Percentiles rank a stretch among this genome's conserved stretches.
Evolutionary conservation across 2,329 filamentous ascomycete species (phyloP).

Genomic region (Botryosphaeria agaves): DNA sequence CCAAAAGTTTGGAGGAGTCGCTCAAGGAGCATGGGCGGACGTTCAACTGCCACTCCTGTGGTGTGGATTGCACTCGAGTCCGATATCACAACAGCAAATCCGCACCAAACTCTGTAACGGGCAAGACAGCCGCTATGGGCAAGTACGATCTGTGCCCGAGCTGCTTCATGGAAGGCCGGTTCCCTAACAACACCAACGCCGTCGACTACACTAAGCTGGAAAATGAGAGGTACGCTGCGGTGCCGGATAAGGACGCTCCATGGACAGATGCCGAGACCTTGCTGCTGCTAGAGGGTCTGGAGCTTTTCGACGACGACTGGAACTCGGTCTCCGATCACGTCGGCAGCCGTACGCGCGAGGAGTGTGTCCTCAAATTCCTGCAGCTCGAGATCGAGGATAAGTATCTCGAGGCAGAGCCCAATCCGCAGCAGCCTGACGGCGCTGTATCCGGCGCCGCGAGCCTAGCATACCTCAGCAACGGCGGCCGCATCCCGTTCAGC

Average conservation of each 20-base stretch:
- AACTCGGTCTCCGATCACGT: conserved; percentile 84
- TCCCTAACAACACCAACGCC: conserved; percentile 61
- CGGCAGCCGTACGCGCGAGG: conserved; percentile 76
- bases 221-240: conserved; percentile 62
- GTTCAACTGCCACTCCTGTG: conserved; percentile 78
- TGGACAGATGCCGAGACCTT: conserved; percentile 87
- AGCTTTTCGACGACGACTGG: conserved; percentile 94
- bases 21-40: conserved; percentile 46
- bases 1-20: conserved; percentile 43
- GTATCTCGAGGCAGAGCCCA: conserved; percentile 66
- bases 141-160: conserved; percentile 84
- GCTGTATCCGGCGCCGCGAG: conserved; percentile 12
- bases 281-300: conserved; percentile 76
- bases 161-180: conserved; percentile 71
- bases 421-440: conserved; percentile 23
- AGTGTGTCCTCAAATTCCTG: conserved; percentile 92
- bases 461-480: conserved; percentile 50
- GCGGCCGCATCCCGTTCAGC: conserved; percentile 75
- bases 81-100: conserved; percentile 55
- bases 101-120: conserved; percentile 24
- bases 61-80: conserved; percentile 66
- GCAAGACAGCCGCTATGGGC: conserved; percentile 38
- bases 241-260: conserved; percentile 68
- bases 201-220: conserved; percentile 80
- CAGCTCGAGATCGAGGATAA: conserved; percentile 96